Base-by-base conservation (phyloP, 805 yeast genomes). In the Schwanniomyces occidentalis region DNA sequence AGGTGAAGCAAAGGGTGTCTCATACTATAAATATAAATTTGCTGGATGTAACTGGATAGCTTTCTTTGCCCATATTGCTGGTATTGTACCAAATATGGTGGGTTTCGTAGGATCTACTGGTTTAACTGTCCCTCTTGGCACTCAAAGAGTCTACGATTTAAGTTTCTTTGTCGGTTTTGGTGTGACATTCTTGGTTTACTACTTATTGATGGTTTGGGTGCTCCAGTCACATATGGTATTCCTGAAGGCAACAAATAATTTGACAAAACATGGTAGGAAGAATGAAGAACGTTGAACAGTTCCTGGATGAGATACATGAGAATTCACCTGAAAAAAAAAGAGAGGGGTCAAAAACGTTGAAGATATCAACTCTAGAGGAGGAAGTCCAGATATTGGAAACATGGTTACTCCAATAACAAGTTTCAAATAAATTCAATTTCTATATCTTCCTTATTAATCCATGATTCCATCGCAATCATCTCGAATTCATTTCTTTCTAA, bases 31-130 rank as follows among this genome's bases (percentile, higher is more conserved):
- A 10, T 30, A 30, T 12, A 30, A 30, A 9, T 21, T 30, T 23
- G 20, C 33, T 16, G 33, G 33, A 5, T 30, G 33, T 9, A 30
- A 30, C 14, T 30, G 33, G 33, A 30, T 24, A n/a, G 33, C 33
- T 2, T 30, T 21, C 21, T 13, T 21, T 14, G 33, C 33, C 8
- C 21, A 30, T 15, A 20, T 30, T 14, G 13, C 19, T 23, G 33
- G 33, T 13, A 30, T 30, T 10, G 8, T 30, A 21, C 33, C 33
- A 13, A 30, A 30, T 16, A 30, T 30, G 18, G 33, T 30, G 4
- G 33, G 33, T 10, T 30, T 30, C 18, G 33, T 30, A 9, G 33
- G 33, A 17, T 24, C 33, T 16, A 30, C 33, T 8, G 33, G 33
- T 15, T 6, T 15, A 7, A 7, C 14, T 21, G 33, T 30, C 10